These are phyloP conservation scores for Tulasnella sp. DNA, from an alignment of 768 basidiomycete species.

Conservation along the genomic window DNA sequence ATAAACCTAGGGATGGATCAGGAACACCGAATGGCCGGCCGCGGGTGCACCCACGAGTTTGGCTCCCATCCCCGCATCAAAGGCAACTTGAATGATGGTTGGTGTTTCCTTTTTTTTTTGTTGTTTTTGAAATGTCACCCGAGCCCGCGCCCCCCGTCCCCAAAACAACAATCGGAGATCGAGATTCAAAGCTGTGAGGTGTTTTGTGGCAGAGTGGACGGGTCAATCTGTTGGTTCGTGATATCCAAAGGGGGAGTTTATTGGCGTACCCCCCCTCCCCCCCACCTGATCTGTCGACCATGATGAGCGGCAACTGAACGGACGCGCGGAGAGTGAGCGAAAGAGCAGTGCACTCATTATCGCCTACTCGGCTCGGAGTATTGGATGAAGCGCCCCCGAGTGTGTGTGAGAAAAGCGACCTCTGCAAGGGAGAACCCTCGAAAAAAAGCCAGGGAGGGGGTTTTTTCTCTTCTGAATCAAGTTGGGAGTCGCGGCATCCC, in stretches of 20 bases:
- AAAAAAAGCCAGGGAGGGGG: neutral
- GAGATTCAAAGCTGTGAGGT: too few relatives aligned
- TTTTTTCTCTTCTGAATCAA: neutral
- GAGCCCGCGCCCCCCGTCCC: neutral
- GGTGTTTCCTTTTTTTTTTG: too few relatives aligned
- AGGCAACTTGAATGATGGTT: neutral
- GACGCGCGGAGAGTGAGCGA: neutral
- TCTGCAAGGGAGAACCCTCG: neutral
- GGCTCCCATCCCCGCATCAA: neutral
- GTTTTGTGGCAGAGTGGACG: neutral
- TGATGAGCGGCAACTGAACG: neutral
- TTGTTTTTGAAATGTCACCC: neutral
- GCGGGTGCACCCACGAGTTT: neutral
- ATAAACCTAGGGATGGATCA: neutral
- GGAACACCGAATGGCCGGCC: neutral
- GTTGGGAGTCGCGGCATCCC: neutral
- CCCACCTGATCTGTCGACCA: neutral
- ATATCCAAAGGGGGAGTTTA: neutral
- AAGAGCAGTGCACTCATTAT: neutral
- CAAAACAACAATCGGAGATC: neutral
- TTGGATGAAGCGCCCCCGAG: neutral
- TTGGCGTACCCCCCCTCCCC: neutral
- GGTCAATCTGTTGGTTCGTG: neutral
- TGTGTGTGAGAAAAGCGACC: conserved; percentile 4
- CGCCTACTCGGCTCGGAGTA: neutral